Evolutionary conservation across 1,284 basidiomycete species (phyloP).

Genomic region (Fomitiporia mediterranea): DNA sequence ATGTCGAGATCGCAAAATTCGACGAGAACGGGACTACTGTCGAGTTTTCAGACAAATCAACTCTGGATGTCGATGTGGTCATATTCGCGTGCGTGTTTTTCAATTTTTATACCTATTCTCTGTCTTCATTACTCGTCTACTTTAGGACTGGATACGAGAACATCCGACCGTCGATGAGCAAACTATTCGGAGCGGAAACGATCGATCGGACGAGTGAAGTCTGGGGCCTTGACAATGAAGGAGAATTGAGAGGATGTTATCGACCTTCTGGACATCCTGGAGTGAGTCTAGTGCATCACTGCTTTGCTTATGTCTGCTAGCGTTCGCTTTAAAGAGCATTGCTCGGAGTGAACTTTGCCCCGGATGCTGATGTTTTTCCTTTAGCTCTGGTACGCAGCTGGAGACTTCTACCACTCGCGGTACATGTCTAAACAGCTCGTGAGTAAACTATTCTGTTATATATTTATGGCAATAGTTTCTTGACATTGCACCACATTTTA

Average conservation of each 20-base stretch:
- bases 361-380: neutral
- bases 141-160: slow-evolving; percentile 18
- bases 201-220: slow-evolving; percentile 17
- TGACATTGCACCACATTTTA: neutral
- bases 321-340: neutral
- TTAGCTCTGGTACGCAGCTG: slow-evolving; percentile 21
- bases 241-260: slow-evolving; percentile 18
- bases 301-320: neutral
- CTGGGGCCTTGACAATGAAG: slow-evolving; percentile 21
- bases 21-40: slow-evolving; percentile 20
- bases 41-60: slow-evolving; percentile 26
- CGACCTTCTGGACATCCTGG: slow-evolving; percentile 19
- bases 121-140: neutral
- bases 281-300: neutral
- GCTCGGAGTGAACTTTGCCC: neutral
- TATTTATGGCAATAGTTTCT: neutral
- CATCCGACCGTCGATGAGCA: slow-evolving; percentile 15
- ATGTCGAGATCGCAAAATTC: slow-evolving; percentile 24
- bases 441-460: neutral
- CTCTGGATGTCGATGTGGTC: slow-evolving; percentile 26
- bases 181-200: slow-evolving; percentile 18
- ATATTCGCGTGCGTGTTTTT: slow-evolving; percentile 25
- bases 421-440: slow-evolving; percentile 21
- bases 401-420: slow-evolving; percentile 20
- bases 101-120: neutral